phyloP scores from a whole-genome alignment of 805 yeast genomes.

The Nakazawaea siamensis region DNA sequence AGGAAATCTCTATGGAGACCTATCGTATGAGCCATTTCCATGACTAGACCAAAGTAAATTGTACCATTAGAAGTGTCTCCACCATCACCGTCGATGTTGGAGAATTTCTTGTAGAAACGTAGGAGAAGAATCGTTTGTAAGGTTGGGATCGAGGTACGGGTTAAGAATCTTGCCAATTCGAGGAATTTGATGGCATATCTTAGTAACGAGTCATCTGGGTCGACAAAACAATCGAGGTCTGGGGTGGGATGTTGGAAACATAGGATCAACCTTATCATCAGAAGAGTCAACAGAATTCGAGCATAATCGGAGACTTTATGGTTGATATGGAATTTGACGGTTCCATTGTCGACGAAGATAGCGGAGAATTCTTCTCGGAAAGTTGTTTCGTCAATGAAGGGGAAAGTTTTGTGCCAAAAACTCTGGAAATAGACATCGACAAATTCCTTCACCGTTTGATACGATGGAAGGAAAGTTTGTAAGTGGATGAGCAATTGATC shows the following conservation, averaged over 20 bases:
- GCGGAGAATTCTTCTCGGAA: no score
- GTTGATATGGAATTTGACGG: not conserved
- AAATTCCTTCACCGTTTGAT: not conserved
- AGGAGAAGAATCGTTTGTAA: not conserved
- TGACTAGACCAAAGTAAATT: not conserved
- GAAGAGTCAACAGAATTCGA: not conserved
- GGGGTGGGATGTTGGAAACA: not conserved
- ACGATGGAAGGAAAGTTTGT: not conserved
- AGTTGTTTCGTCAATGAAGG: no score
- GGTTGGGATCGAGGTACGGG: conserved; percentile 1
- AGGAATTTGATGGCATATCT: not conserved
- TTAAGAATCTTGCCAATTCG: not conserved
- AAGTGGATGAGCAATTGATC: not conserved
- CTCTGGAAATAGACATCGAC: not conserved
- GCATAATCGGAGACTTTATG: conserved; percentile 1
- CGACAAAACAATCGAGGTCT: not conserved
- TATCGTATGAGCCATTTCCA: conserved; percentile 1
- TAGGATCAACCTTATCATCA: not conserved
- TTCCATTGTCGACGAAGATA: no score
- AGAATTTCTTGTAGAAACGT: not conserved
- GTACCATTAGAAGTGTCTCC: conserved; percentile 6
- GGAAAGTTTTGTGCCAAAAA: not conserved
- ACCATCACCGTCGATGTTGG: conserved; percentile 4
- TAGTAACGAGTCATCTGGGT: not conserved
- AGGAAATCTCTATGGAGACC: conserved; percentile 4